phyloP scores from a whole-genome alignment of 345 rosid species.

The Bruguiera gymnorhiza region DNA sequence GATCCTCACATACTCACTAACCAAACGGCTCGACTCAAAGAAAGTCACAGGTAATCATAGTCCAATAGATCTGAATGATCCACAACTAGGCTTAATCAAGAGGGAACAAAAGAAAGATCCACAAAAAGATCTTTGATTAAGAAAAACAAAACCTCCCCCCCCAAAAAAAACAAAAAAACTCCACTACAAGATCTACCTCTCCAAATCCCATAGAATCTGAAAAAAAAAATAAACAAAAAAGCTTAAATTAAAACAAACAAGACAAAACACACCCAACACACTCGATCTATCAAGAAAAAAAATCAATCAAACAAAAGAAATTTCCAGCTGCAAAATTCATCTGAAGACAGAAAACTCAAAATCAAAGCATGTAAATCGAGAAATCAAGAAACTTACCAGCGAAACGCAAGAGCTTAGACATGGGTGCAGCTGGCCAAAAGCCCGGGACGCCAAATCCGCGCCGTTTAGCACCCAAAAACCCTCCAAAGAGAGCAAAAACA shows the following conservation, averaged over 20 bases:
- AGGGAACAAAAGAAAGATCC: background rate
- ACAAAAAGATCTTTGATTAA: too few species aligned
- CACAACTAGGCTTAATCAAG: background rate
- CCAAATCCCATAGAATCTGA: background rate
- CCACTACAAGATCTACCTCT: background rate
- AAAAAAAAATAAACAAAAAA: too few species aligned
- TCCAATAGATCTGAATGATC: slow-evolving; percentile 6
- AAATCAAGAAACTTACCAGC: slow-evolving; percentile 44
- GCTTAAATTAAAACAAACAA: background rate
- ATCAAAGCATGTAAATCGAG: background rate
- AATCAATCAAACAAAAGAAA: background rate
- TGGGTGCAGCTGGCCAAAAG: slow-evolving; percentile 49
- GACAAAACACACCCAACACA: background rate
- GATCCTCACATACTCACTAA: background rate
- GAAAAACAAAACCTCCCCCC: background rate
- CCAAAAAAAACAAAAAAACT: background rate
- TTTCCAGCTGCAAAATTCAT: background rate
- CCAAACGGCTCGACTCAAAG: background rate
- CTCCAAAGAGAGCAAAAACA: slow-evolving; percentile 79
- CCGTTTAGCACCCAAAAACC: slow-evolving; percentile 47
- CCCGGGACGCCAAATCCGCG: slow-evolving; percentile 40
- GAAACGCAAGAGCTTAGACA: slow-evolving; percentile 72
- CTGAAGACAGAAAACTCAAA: slow-evolving; percentile 5
- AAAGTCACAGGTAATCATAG: background rate
- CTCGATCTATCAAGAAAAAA: background rate